These are phyloP conservation scores for Thraustochytrium sp. DNA, from an alignment of 352 stramenopile species.

Conservation along the genomic window DNA sequence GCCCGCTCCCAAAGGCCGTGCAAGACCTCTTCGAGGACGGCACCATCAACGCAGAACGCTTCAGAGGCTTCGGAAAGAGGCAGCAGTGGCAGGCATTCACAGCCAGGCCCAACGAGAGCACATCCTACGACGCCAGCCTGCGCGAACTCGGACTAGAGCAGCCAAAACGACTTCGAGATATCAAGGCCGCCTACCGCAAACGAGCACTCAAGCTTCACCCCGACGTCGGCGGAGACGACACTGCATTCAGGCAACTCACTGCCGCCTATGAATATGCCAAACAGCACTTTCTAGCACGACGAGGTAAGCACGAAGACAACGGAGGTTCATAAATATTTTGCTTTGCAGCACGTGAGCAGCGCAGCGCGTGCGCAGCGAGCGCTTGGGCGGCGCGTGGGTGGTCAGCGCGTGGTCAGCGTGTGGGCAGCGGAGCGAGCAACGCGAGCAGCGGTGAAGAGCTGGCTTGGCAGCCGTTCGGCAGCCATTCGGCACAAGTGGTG, in stretches of 20 bases:
- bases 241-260: not conserved
- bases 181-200: not conserved
- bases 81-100: not conserved
- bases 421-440: too few species aligned
- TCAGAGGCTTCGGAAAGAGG: not conserved
- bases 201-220: not conserved
- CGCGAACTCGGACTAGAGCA: not conserved
- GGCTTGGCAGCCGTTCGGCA: too few species aligned
- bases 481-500: too few species aligned
- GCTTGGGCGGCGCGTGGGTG: too few species aligned
- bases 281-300: not conserved
- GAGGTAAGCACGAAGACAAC: too few species aligned
- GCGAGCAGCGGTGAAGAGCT: too few species aligned
- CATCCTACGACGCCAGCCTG: not conserved
- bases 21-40: constrained; percentile 11
- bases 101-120: not conserved
- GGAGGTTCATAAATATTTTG: too few species aligned
- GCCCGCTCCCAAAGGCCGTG: not conserved
- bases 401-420: too few species aligned
- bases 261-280: not conserved
- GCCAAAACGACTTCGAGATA: not conserved
- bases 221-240: not conserved
- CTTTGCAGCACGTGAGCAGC: too few species aligned
- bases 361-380: too few species aligned
- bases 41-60: not conserved